A percentile compares a stretch with the other conserved stretches of the same genome.
Evolutionary conservation across 1,284 basidiomycete genomes (phyloP).

Genomic region (Takashimella koratensis): DNA sequence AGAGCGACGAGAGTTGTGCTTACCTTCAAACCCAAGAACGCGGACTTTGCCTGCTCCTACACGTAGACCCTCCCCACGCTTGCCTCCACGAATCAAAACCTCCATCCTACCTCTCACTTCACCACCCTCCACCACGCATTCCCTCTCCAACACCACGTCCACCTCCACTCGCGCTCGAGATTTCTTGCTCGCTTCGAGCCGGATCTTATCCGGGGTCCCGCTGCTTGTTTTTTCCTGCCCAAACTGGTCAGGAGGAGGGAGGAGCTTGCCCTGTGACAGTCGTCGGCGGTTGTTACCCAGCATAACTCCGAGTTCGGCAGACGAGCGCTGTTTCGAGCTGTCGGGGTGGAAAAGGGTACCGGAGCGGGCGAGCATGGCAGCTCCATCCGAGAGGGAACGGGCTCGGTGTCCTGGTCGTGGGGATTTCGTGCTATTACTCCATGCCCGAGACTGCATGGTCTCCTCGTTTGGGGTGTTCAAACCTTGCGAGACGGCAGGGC

Average conservation of each 20-base stretch:
- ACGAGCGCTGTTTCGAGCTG: slow-evolving; percentile 36
- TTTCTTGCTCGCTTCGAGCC: slow-evolving; percentile 58
- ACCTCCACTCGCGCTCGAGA: slow-evolving; percentile 75
- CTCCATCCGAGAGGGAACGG: slow-evolving; percentile 42
- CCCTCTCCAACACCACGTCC: slow-evolving; percentile 72
- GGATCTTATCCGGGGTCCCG: slow-evolving; percentile 30
- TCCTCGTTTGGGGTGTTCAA: not conserved
- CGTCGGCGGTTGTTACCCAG: slow-evolving; percentile 36
- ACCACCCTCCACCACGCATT: slow-evolving; percentile 77
- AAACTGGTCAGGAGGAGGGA: slow-evolving; percentile 25
- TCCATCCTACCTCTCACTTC: slow-evolving; percentile 69
- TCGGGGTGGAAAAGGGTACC: slow-evolving; percentile 46
- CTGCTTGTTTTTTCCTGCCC: not conserved
- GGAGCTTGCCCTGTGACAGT: slow-evolving; percentile 32
- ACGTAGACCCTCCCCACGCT: slow-evolving; percentile 61
- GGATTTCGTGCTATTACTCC: slow-evolving; percentile 28
- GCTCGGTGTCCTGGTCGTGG: slow-evolving; percentile 18
- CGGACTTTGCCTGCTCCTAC: slow-evolving; percentile 77
- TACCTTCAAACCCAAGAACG: slow-evolving; percentile 80
- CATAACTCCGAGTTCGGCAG: slow-evolving; percentile 44
- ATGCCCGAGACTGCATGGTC: slow-evolving; percentile 18
- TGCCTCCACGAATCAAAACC: slow-evolving; percentile 61
- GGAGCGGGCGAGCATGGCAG: slow-evolving; percentile 40
- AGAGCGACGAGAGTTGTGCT: slow-evolving; percentile 8
- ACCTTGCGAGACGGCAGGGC: not conserved